These are phyloP conservation scores for Rubia yunnanensis DNA, from an alignment of 257 asterid species.

Conservation along the genomic window DNA sequence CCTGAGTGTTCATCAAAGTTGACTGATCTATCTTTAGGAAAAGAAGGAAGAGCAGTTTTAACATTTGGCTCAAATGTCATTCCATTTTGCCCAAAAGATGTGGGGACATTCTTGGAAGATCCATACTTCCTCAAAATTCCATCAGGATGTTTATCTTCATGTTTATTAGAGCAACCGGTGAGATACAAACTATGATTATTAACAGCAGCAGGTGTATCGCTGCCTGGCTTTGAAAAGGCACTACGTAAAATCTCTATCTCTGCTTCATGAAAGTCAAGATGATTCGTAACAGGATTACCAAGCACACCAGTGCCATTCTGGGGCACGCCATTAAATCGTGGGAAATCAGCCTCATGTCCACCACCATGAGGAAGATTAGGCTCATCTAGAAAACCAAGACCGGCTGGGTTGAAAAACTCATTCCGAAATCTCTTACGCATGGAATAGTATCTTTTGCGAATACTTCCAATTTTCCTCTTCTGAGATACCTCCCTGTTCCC, in stretches of 20 bases:
- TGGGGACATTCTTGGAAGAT: slow-evolving; percentile 30
- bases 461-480: slow-evolving; percentile 63
- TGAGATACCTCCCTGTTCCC: slow-evolving; percentile 37
- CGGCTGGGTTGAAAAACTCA: slow-evolving; percentile 45
- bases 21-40: slow-evolving; percentile 19
- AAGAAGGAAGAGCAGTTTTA: slow-evolving; percentile 17
- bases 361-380: slow-evolving; percentile 35
- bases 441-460: slow-evolving; percentile 63
- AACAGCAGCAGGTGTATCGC: slow-evolving; percentile 23
- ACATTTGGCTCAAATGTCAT: slow-evolving; percentile 30
- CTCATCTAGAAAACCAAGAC: slow-evolving; percentile 47
- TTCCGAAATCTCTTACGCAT: slow-evolving; percentile 67
- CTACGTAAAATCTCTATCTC: slow-evolving; percentile 54
- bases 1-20: slow-evolving; percentile 18
- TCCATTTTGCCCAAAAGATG: slow-evolving; percentile 33
- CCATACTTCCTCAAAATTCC: slow-evolving; percentile 37
- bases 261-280: slow-evolving; percentile 52
- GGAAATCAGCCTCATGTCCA: slow-evolving; percentile 43
- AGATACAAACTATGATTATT: slow-evolving; percentile 23
- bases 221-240: slow-evolving; percentile 54
- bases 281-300: slow-evolving; percentile 35
- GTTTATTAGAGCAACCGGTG: slow-evolving; percentile 29
- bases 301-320: slow-evolving; percentile 34
- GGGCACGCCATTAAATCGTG: slow-evolving; percentile 31
- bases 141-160: slow-evolving; percentile 25